Percentiles rank a stretch among this genome's conserved stretches.
These are phyloP conservation scores for Saccharata proteae DNA, from an alignment of 2,329 filamentous ascomycete genomes.

Conservation along the genomic window DNA sequence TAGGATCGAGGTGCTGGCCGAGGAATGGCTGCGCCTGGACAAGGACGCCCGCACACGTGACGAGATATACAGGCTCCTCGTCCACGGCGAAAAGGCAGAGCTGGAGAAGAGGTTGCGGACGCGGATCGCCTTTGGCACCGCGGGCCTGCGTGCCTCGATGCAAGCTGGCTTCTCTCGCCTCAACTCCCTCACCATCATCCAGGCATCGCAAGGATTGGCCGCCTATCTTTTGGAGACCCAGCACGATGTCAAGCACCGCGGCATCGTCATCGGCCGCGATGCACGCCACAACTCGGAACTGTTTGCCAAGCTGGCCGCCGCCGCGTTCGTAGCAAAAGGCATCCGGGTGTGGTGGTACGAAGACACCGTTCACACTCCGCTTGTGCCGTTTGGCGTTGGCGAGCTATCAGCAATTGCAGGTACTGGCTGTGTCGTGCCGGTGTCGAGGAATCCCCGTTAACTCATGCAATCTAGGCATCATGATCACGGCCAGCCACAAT, in stretches of 20 bases:
- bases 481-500: constrained; percentile 57
- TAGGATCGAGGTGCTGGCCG: constrained; percentile 30
- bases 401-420: constrained; percentile 42
- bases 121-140: constrained; percentile 51
- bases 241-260: constrained; percentile 28
- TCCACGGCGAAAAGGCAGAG: constrained; percentile 32
- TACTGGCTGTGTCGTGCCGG: too few species aligned
- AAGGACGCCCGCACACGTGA: constrained; percentile 39
- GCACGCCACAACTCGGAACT: constrained; percentile 50
- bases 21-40: constrained; percentile 48
- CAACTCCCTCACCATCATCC: constrained; percentile 47
- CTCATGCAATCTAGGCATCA: too few species aligned
- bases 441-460: too few species aligned
- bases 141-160: constrained; percentile 52
- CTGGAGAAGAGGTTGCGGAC: constrained; percentile 41
- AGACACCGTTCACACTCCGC: constrained; percentile 44
- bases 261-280: constrained; percentile 51
- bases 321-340: constrained; percentile 45
- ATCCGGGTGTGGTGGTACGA: constrained; percentile 50
- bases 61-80: constrained; percentile 42
- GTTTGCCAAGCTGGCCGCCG: constrained; percentile 48
- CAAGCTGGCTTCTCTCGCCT: constrained; percentile 51
- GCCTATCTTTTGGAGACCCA: constrained; percentile 42
- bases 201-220: constrained; percentile 54
- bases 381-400: constrained; percentile 49